phyloP scores from a whole-genome alignment of 345 rosid genomes.

The Eucalyptus erythrocorys region DNA sequence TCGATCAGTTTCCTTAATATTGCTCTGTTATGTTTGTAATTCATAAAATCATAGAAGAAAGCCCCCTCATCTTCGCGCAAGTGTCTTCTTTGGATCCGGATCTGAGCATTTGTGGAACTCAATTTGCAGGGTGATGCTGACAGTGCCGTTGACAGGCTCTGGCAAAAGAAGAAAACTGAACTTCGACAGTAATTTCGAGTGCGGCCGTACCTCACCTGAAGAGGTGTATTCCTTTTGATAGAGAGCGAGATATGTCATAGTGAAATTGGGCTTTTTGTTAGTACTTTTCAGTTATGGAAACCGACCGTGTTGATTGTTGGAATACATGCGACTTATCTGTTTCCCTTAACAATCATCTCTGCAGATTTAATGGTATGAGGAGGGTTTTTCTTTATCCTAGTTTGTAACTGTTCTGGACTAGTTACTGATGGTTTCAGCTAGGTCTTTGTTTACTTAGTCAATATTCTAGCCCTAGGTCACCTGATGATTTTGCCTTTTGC shows the following conservation, averaged over 20 bases:
- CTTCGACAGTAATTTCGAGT: conserved; percentile 2
- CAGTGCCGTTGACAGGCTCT: conserved; percentile 41
- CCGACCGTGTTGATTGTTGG: not conserved
- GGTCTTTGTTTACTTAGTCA: not conserved
- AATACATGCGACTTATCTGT: not conserved
- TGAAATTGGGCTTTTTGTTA: not conserved
- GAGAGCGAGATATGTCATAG: not conserved
- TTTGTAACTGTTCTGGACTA: not conserved
- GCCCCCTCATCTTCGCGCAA: not conserved
- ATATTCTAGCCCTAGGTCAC: not conserved
- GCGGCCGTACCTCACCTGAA: not conserved
- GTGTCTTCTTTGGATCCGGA: not conserved
- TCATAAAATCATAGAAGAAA: not conserved
- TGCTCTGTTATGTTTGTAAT: not conserved
- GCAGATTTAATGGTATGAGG: not conserved
- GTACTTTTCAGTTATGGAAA: not conserved
- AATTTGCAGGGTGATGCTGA: conserved; percentile 44
- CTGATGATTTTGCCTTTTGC: not conserved
- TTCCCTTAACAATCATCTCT: not conserved
- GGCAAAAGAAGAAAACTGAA: conserved; percentile 50
- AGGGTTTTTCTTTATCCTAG: not conserved
- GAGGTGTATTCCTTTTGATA: not conserved
- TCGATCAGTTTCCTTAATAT: not conserved
- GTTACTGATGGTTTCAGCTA: not conserved
- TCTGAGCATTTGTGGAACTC: not conserved